These are phyloP conservation scores for Colletotrichum tabaci DNA, from an alignment of 2,329 filamentous ascomycete genomes.

Conservation along the genomic window DNA sequence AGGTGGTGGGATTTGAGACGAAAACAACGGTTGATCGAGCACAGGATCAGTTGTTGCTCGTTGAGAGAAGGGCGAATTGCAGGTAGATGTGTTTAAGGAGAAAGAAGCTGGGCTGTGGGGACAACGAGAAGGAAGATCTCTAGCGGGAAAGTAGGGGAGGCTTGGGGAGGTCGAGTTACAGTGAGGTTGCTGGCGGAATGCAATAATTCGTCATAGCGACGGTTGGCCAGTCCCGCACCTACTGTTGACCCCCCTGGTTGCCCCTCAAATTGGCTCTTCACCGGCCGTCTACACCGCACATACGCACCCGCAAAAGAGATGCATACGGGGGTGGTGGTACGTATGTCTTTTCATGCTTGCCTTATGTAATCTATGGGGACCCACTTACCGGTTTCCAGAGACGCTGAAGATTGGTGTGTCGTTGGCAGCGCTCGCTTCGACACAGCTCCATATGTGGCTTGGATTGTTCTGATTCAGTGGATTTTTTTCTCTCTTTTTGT, in stretches of 20 bases:
- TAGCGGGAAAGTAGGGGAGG: constrained; percentile 33
- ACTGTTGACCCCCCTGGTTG: constrained; percentile 31
- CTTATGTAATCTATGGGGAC: constrained; percentile 28
- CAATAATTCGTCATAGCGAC: constrained; percentile 43
- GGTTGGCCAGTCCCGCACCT: constrained; percentile 35
- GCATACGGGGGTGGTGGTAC: constrained; percentile 16
- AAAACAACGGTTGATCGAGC: constrained; percentile 3
- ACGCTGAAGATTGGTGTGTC: constrained; percentile 31
- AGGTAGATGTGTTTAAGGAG: constrained; percentile 30
- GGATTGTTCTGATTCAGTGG: constrained; percentile 3
- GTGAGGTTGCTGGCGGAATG: constrained; percentile 38
- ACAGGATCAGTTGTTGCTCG: constrained; percentile 27
- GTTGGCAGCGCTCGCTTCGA: background rate
- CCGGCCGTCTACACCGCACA: constrained; percentile 36
- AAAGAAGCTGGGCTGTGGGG: constrained; percentile 38
- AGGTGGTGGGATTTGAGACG: constrained; percentile 16
- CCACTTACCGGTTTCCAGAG: constrained; percentile 21
- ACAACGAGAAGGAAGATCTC: constrained; percentile 34
- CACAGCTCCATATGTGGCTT: background rate
- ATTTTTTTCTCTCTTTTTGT: background rate
- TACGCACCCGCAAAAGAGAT: constrained; percentile 28
- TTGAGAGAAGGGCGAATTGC: constrained; percentile 20
- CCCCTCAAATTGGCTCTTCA: constrained; percentile 35
- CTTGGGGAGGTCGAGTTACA: constrained; percentile 39
- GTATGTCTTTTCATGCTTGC: constrained; percentile 9